A percentile compares a stretch with the other conserved stretches of the same genome.
Evolutionary conservation across 345 rosid genomes (phyloP).

Genomic region (Boechera stricta): DNA sequence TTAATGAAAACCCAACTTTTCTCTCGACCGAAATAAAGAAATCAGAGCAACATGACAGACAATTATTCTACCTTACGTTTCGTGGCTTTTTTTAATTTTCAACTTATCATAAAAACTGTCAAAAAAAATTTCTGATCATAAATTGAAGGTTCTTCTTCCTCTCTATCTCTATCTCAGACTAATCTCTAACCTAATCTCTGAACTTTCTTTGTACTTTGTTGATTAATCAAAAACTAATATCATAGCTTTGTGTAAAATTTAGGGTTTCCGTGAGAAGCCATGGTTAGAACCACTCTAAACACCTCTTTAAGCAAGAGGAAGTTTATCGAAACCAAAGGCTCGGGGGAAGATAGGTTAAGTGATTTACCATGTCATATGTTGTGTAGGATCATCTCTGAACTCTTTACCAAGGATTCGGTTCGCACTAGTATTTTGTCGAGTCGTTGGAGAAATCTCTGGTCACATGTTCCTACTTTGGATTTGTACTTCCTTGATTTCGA

Average conservation of each 20-base stretch:
- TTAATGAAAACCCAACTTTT: no score
- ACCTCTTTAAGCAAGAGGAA: background rate
- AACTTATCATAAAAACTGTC: no score
- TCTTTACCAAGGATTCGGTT: background rate
- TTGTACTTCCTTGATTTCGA: background rate
- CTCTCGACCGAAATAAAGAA: no score
- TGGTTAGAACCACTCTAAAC: background rate
- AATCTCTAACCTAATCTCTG: background rate
- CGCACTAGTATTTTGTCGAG: background rate
- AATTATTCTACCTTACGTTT: no score
- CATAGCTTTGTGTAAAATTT: background rate
- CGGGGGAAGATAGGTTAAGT: background rate
- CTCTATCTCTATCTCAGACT: background rate
- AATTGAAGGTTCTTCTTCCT: background rate
- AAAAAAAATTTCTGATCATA: background rate
- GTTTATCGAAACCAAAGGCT: background rate
- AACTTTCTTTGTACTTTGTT: background rate
- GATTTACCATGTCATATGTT: background rate
- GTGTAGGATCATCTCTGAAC: background rate
- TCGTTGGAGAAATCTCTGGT: background rate
- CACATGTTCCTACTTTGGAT: background rate
- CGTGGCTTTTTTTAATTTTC: background rate
- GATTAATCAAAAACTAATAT: background rate
- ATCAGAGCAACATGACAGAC: no score
- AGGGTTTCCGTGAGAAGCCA: background rate